A percentile compares a stretch with the other conserved stretches of the same genome.
phyloP scores from a whole-genome alignment of 495 filamentous ascomycete species.

The Penicillium manginii region DNA sequence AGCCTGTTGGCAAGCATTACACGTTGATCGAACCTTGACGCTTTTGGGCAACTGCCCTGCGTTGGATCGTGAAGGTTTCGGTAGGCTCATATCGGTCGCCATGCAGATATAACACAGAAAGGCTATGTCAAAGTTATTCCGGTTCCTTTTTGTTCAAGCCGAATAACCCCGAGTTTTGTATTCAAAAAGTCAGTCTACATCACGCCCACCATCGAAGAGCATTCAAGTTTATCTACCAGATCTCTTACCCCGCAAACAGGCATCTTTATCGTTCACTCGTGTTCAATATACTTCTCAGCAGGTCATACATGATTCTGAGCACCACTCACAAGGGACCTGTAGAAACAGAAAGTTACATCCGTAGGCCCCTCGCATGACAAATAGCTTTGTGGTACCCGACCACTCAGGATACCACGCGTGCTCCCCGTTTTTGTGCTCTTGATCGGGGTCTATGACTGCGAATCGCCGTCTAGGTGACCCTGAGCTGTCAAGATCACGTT shows the following conservation, averaged over 20 bases:
- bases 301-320: not conserved
- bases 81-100: conserved; percentile 22
- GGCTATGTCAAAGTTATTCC: too few relatives aligned
- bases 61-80: conserved; percentile 11
- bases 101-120: too few relatives aligned
- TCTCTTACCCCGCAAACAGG: conserved; percentile 3
- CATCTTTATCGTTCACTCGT: not conserved
- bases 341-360: conserved; percentile 28
- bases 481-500: not conserved
- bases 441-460: not conserved
- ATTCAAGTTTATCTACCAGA: conserved; percentile 8
- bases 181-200: too few relatives aligned
- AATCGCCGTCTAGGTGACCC: not conserved
- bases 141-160: not conserved
- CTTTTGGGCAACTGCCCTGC: conserved; percentile 36
- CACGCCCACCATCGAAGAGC: not conserved
- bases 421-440: not conserved
- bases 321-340: conserved; percentile 5
- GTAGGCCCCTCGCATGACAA: conserved; percentile 12
- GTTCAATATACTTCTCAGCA: not conserved
- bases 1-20: conserved; percentile 53
- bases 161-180: not conserved
- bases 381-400: conserved; percentile 23
- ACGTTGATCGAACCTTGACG: conserved; percentile 50
- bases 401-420: conserved; percentile 5